Conservation (phyloP, 2,329 filamentous ascomycete genomes). For the Apiospora malaysiana region DNA sequence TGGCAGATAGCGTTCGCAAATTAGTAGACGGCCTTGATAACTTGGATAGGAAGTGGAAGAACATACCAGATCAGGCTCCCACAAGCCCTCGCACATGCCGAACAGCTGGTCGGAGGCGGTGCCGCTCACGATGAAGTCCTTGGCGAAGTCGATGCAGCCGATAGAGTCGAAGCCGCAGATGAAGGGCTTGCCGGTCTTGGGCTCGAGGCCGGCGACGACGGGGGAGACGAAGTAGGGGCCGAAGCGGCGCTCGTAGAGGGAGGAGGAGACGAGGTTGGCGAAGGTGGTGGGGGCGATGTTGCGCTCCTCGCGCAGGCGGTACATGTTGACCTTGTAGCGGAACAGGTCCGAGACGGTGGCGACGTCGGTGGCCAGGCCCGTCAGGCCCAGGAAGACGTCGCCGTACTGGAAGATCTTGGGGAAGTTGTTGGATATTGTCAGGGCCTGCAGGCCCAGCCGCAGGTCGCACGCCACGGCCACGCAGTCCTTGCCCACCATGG, state of each 20-base stretch:
- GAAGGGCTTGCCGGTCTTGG: conserved; percentile 92
- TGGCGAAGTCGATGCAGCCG: conserved; percentile 98
- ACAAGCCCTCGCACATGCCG: conserved; percentile 96
- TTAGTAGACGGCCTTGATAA: neutral
- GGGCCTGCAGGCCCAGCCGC: conserved; percentile 91
- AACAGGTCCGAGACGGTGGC: conserved; percentile 94
- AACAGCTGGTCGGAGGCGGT: conserved; percentile 98
- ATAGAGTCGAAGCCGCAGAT: conserved; percentile 99
- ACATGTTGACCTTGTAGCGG: conserved; percentile 99
- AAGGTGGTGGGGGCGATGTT: conserved; percentile 94
- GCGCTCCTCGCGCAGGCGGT: conserved; percentile 96
- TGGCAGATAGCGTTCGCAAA: neutral
- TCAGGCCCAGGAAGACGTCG: conserved; percentile 93
- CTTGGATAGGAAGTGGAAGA: neutral
- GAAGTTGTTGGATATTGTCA: conserved; percentile 99
- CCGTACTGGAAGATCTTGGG: conserved; percentile 99
- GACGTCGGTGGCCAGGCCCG: conserved; percentile 95
- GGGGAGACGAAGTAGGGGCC: conserved; percentile 96
- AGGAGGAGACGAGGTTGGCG: conserved; percentile 91
- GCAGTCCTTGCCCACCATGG: conserved; percentile 99
- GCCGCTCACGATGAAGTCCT: conserved; percentile 98
- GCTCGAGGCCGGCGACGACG: conserved; percentile 93
- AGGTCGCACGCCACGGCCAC: conserved; percentile 99
- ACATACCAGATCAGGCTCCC: conserved; percentile 94
- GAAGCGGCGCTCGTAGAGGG: conserved; percentile 93